A percentile compares a stretch with the other conserved stretches of the same genome.
Conservation (phyloP, 2,329 filamentous ascomycete species). For the Macroventuria anomochaeta region DNA sequence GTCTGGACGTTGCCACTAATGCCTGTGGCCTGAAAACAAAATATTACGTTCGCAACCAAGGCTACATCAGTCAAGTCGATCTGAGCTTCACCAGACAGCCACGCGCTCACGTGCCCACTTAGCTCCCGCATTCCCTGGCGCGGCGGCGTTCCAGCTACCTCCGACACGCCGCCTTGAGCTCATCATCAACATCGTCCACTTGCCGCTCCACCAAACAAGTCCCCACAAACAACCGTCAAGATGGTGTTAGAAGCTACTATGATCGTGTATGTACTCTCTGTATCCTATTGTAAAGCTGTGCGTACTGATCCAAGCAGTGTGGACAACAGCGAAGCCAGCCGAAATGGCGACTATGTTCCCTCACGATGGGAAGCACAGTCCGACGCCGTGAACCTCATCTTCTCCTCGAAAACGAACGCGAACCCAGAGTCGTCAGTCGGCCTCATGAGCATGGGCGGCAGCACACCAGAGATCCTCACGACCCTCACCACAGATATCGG, state of each 20-base stretch:
- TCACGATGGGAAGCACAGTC: slow-evolving; percentile 96
- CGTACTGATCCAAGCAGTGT: slow-evolving; percentile 63
- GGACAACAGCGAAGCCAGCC: slow-evolving; percentile 98
- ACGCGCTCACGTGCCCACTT: slow-evolving; percentile 9
- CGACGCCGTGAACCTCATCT: slow-evolving; percentile 93
- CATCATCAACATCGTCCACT: slow-evolving; percentile 25
- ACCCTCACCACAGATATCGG: slow-evolving; percentile 96
- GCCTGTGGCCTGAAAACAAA: no score
- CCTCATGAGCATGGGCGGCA: slow-evolving; percentile 98
- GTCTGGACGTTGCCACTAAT: no score
- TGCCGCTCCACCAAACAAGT: slow-evolving; percentile 12
- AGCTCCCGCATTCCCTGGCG: slow-evolving; percentile 5
- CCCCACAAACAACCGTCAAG: slow-evolving; percentile 55
- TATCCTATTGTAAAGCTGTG: neutral
- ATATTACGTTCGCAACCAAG: no score
- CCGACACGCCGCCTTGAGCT: slow-evolving; percentile 33
- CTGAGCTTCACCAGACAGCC: slow-evolving; percentile 6
- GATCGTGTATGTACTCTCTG: slow-evolving; percentile 69
- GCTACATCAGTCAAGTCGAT: neutral
- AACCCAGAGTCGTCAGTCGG: slow-evolving; percentile 98
- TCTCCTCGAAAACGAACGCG: slow-evolving; percentile 91
- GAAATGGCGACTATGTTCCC: slow-evolving; percentile 91
- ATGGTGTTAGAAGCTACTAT: slow-evolving; percentile 99
- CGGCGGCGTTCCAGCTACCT: slow-evolving; percentile 23
- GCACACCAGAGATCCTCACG: slow-evolving; percentile 94